Base-by-base conservation (phyloP, 345 rosid species). In the Clarkia xantiana region DNA sequence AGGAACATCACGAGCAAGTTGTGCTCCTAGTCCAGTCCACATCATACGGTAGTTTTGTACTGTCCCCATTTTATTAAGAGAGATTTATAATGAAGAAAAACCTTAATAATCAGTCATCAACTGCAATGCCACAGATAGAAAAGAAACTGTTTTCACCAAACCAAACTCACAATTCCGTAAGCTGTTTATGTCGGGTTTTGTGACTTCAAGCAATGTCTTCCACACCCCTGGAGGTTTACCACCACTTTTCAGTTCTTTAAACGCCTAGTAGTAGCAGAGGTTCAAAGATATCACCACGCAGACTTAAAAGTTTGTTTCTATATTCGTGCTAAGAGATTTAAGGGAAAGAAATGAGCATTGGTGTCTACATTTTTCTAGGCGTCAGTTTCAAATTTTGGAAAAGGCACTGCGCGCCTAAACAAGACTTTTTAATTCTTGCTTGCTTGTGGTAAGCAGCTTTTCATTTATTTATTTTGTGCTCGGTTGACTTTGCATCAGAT, bases 11-110 rank as follows among this genome's bases (percentile, higher is more conserved):
- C 95, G 80, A 63, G 87, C 87, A 51, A 91, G 90, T 61, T 91
- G 95, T 25, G 96, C 83, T 62, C 96, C 93, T 57, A 87, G 81
- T 64, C 96, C 96, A 42, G 95, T 84, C 99, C 96, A 87, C 55
- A 87, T 58, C 48, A 76, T 41, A 38, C 94, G 70, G 55, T 80
- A 93, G 62, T 65, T 70, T 54, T 62, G 69, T 18, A 63, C 88
- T 80, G 79, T 47, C 14, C 41, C 56, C 49, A 11, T 19, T 14
- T 18, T 49, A 14, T 15, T 13, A 12, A 44, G 19, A 45, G 14
- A 12, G 16, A 48, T 47, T 29, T 16, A 15, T 11, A n/a, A 23
- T 9, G 43, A 36, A 47, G 4, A 22, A 22, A 22, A 22, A 22
- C 25, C 25, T 22, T 22, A 22, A 22, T 5, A 10, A 29, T 29